Base-by-base conservation (phyloP, 768 basidiomycete species). In the Lactifluus rugatus region DNA sequence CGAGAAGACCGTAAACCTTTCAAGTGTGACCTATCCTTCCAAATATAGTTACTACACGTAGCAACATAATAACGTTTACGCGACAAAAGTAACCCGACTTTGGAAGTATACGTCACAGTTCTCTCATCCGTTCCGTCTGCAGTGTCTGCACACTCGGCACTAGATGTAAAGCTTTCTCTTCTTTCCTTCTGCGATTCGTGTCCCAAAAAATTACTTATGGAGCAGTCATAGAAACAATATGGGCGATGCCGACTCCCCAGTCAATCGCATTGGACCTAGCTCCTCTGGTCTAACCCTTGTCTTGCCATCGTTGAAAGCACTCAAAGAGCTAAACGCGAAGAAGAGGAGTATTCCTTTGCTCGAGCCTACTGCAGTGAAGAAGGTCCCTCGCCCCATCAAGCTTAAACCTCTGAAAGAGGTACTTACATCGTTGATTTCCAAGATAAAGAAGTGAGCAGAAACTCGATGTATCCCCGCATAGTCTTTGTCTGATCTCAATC, bases 331-430 rank as follows among this genome's bases (percentile, higher is more conserved):
- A 49, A 84, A 83, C 60, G 72, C 67, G 17, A 71, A 73, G 23
- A 81, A 80, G 68, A 80, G 76, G 68, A 68, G 70, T 58, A 74
- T 68, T 25, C 58, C 62, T 8, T 21, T 51, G 19, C 49, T 59
- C 34, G 63, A 64, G 23, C 9, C 54, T 8, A 57, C 61, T 9
- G 6, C 36, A 0, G 61, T 62, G 19, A 75, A 72, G 61, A 77
- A 76, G 44, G 57, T 64, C 4, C 76, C 79, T 2, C 71, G 87
- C 28, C 85, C 85, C 16, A 64, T 83, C 60, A 90, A 88, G 70
- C 75, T 89, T 56, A 89, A 89, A 67, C 87, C 89, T 4, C 74
- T 91, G 63, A 87, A 83, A 66, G 89, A 88, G 70, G 85, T 89
- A 23, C 70, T 90, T 48, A 67, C 73, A 3, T 83, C 81, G 68